Base-by-base conservation (phyloP, 73 alveolate species). In the Blepharisma japonicum region DNA sequence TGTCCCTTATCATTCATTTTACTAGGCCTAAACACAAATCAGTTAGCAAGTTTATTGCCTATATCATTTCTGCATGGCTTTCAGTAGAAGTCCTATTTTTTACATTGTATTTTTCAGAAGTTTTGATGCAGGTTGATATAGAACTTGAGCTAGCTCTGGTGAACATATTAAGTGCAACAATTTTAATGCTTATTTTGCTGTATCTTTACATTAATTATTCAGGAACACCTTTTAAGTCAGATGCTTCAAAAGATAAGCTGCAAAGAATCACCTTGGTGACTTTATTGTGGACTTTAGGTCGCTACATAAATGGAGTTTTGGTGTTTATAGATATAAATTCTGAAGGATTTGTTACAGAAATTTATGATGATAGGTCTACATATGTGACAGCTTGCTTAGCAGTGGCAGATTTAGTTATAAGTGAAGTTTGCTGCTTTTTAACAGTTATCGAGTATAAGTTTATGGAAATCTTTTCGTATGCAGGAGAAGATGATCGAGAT, bases 141-240 rank as follows among this genome's bases (percentile, higher is more conserved):
- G 74, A 61, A 3, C 50, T 25, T 61, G 49, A 61, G 74, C 23
- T 61, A 1, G 47, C 74, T 1, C n/a, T 25, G 23, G 74, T 61
- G 2, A 61, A 61, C 23, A 14, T 61, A 25, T 20, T 61, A 61
- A 61, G 74, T 61, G 74, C 49, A 39, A 61, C 74, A 2, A 14
- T 61, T 18, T n/a, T 61, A 20, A 8, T 61, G 74, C 14, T 61
- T 2, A 14, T 18, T 25, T 25, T 61, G 74, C 14, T 61, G 74
- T 61, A 61, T 61, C 47, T 61, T 20, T 20, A 61, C 5, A 14
- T 39, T 8, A 61, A 61, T 8, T 61, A 61, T 39, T 61, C 74
- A 25, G 74, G 23, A 25, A 61, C 74, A 2, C 74, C 74, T 61
- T 61, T 61, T 25, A 61, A 61, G 74, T 61, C 74, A 1, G 47